phyloP scores from a whole-genome alignment of 2,329 filamentous ascomycete species.

The Colletotrichum euphorbiae region DNA sequence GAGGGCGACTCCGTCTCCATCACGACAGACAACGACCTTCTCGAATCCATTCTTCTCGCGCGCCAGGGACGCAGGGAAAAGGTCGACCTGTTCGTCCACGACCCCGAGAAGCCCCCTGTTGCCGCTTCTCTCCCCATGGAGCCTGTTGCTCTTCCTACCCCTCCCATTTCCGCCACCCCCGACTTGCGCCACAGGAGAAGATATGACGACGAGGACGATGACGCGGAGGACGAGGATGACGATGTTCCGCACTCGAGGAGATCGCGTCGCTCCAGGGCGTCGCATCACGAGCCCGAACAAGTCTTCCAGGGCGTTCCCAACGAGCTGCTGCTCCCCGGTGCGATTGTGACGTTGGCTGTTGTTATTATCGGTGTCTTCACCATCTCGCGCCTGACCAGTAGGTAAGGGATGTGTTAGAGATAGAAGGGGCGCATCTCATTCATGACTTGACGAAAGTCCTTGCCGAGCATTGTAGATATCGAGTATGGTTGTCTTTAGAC shows the following conservation, averaged over 20 bases:
- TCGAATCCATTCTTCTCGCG: conserved; percentile 89
- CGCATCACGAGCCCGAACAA: conserved; percentile 71
- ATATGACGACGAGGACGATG: conserved; percentile 68
- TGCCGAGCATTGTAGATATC: conserved; percentile 47
- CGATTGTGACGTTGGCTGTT: conserved; percentile 93
- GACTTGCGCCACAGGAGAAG: conserved; percentile 63
- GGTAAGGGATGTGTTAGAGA: conserved; percentile 51
- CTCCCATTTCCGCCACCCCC: conserved; percentile 59
- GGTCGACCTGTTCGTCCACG: conserved; percentile 96
- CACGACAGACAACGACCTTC: conserved; percentile 91
- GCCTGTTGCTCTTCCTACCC: conserved; percentile 54
- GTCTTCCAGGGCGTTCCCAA: conserved; percentile 93
- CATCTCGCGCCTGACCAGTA: conserved; percentile 75
- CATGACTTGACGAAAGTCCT: conserved; percentile 51
- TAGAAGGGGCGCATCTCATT: conserved; percentile 41
- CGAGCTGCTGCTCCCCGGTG: conserved; percentile 90
- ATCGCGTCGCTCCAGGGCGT: conserved; percentile 53
- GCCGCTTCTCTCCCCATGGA: conserved; percentile 66
- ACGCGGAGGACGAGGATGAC: conserved; percentile 65
- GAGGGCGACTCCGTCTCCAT: conserved; percentile 97
- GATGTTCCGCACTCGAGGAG: conserved; percentile 62
- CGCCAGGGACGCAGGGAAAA: conserved; percentile 85
- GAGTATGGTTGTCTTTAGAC: conserved; percentile 41
- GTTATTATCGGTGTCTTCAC: conserved; percentile 95
- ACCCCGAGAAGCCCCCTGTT: conserved; percentile 90